These are phyloP conservation scores for Metarhizium guizhouense DNA, from an alignment of 2,329 filamentous ascomycete genomes.

Conservation along the genomic window DNA sequence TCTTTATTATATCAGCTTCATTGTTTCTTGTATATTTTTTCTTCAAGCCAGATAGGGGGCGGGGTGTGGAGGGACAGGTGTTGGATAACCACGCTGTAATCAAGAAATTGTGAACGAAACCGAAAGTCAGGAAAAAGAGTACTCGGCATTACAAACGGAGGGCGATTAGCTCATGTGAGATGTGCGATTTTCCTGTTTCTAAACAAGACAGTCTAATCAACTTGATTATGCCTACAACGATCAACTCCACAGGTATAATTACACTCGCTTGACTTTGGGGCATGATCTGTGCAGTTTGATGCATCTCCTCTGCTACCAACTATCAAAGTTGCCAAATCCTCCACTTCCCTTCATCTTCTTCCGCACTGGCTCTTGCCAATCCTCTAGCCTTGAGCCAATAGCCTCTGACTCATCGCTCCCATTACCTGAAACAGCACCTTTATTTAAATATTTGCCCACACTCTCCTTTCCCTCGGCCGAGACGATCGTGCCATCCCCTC, in stretches of 20 bases:
- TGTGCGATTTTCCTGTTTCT: not conserved
- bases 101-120: not conserved
- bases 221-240: not conserved
- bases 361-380: slow-evolving; percentile 59
- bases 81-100: not conserved
- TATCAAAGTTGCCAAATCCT: slow-evolving; percentile 93
- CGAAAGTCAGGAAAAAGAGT: not conserved
- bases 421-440: slow-evolving; percentile 27
- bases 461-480: slow-evolving; percentile 30
- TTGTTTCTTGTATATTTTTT: not conserved
- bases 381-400: slow-evolving; percentile 36
- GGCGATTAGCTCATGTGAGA: too few species aligned
- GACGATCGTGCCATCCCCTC: slow-evolving; percentile 54
- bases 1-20: not conserved
- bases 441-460: slow-evolving; percentile 78
- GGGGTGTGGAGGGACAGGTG: too few species aligned
- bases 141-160: too few species aligned
- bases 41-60: not conserved
- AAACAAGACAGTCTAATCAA: not conserved
- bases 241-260: not conserved
- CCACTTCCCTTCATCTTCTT: slow-evolving; percentile 66
- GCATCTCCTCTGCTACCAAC: slow-evolving; percentile 51
- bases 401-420: slow-evolving; percentile 54
- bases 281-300: not conserved
- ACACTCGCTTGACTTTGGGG: not conserved